phyloP scores from a whole-genome alignment of 2,329 filamentous ascomycete genomes.

The Talaromyces piceae region DNA sequence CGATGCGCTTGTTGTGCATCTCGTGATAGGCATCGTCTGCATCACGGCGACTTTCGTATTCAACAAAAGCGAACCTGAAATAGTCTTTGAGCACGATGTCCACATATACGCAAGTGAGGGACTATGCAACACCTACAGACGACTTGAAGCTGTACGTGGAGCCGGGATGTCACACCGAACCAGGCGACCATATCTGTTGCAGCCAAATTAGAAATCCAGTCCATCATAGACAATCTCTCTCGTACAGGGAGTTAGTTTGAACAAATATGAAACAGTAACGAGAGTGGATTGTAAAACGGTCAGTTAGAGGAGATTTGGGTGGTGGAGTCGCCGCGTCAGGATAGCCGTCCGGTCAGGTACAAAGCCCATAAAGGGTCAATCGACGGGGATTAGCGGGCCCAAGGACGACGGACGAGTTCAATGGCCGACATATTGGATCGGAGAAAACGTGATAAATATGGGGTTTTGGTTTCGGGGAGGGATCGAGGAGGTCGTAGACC shows the following conservation, averaged over 20 bases:
- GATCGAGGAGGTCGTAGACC: conserved; percentile 35
- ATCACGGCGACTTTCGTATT: conserved; percentile 97
- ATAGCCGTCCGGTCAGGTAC: conserved; percentile 6
- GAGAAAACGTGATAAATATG: conserved; percentile 22
- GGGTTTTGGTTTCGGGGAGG: conserved; percentile 24
- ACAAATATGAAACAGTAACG: conserved; percentile 3
- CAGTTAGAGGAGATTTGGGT: conserved; percentile 10
- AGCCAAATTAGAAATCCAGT: conserved; percentile 31
- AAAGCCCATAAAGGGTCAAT: conserved; percentile 2
- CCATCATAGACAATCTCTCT: not conserved
- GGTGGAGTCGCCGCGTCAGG: conserved; percentile 11
- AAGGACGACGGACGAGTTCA: conserved; percentile 7
- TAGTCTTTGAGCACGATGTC: conserved; percentile 32
- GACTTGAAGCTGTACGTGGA: conserved; percentile 83
- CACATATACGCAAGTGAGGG: conserved; percentile 22
- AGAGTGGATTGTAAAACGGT: conserved; percentile 12
- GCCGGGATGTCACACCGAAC: conserved; percentile 98
- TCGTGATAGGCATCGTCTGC: conserved; percentile 98
- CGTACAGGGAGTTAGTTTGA: conserved; percentile 9
- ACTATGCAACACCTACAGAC: conserved; percentile 65
- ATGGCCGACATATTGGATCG: conserved; percentile 9
- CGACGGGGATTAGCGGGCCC: conserved; percentile 9
- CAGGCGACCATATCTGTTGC: conserved; percentile 80
- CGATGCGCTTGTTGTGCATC: conserved; percentile 99
- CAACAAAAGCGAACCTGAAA: conserved; percentile 85